Evolutionary conservation across 805 yeast species (phyloP), one percentile per base, ranked within the genome.

Genomic region (Metschnikowia lochheadii): DNA sequence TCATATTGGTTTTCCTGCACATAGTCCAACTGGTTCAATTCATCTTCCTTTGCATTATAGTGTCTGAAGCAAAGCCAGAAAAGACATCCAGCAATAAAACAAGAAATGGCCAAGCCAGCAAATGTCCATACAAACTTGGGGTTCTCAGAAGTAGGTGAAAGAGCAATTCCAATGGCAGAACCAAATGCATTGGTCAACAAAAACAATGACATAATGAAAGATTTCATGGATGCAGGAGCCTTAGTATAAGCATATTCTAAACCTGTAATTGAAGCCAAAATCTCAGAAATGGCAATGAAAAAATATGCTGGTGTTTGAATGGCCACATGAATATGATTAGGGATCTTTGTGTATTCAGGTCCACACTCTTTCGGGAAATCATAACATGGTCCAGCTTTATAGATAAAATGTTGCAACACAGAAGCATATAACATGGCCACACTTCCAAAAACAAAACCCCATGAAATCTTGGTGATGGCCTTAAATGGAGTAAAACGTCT

Each of bases 171-270:
- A 43, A 86, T 61, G 18, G 90, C 89, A 23, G 92, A 78, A 51
- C 94, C 90, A 46, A 84, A 60, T n/a, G 95, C 94, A 57, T 76
- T 83, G 39, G 87, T 85, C 50, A 87, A 69, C 61, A 87, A 74
- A 73, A 83, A 86, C 46, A 82, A 55, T 14, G 84, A 76, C 83
- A 82, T 81, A 60, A 82, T 77, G 62, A 82, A 78, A 14, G 85
- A 78, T 66, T 81, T 81, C 87, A 82, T 82, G 45, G 78, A 69
- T 7, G 76, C 77, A 39, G 94, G 94, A 5, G 94, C 92, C 71
- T 87, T 84, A 26, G 90, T 82, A 70, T 85, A 87, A 17, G 95
- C 95, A 63, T 85, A 86, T 70, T 87, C 94, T 58, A 85, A 78
- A 59, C 92, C 94, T 20, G 94, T 86, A 59, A 86, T 80, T 48